Base-by-base conservation (phyloP, 805 yeast genomes). In the Kluyveromyces aestuarii region DNA sequence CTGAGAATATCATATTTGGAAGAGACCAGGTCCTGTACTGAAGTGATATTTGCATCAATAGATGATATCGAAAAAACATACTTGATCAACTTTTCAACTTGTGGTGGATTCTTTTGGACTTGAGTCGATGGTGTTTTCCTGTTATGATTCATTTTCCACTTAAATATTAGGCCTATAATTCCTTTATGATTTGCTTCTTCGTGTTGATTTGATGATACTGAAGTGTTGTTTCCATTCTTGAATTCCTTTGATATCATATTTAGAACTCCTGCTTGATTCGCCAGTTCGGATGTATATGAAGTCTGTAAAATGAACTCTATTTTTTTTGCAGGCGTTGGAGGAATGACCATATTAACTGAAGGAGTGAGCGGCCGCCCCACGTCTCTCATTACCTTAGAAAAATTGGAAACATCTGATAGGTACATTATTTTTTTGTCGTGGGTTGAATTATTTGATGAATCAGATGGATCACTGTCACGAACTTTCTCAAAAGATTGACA, bases 261-360 rank as follows among this genome's bases (percentile, higher is more conserved):
- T 36, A 37, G 21, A 39, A 27, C 36, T 19, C 27, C 39, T 7
- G 36, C 54, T 52, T 27, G 51, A 45, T 27, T 50, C 16, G 27
- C 30, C 25, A 21, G 36, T 2, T 50, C 52, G 8, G 59, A 63
- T 2, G 65, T 54, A 6, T 61, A 59, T 2, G 65, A 58, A 2
- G 69, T 52, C 8, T 61, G 61, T 14, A 71, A 54, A 6, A 66
- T 62, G 39, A 72, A 53, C 36, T 77, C 82, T 74, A 81, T 74
- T 52, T 77, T 81, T 59, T 76, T 82, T 8, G 79, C 80, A 0
- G 87, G 90, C 0, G 89, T 82, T 2, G 82, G 78, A 2, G 90
- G 88, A 7, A 79, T 64, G 13, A 84, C 72, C 35, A 58, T 63
- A 53, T 55, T 63, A 42, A 54, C 74, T 64, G 57, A 71, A 56